Conservation (phyloP, 1,284 basidiomycete genomes). For the Schizopora paradoxa region DNA sequence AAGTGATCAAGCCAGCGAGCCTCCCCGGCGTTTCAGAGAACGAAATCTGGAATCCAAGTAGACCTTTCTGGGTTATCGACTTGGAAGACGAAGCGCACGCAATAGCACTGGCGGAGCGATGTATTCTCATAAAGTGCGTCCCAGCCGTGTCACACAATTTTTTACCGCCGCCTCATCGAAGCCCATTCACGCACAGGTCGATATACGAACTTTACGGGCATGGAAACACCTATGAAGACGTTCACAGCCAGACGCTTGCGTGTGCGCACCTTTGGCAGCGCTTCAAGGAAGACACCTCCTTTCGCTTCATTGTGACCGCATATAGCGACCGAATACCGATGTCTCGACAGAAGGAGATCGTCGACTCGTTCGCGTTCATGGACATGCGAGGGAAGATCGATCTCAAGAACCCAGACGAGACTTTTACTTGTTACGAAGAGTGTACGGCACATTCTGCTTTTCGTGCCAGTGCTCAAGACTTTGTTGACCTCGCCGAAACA, state of each 20-base stretch:
- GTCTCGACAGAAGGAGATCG: conserved; percentile 57
- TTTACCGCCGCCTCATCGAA: conserved; percentile 17
- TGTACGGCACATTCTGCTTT: conserved; percentile 55
- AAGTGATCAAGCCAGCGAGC: conserved; percentile 37
- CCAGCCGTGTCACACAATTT: conserved; percentile 3
- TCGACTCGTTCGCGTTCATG: conserved; percentile 87
- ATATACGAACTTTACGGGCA: conserved; percentile 74
- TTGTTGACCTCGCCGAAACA: conserved; percentile 35
- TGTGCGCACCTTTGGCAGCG: conserved; percentile 51
- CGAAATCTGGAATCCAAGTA: conserved; percentile 44
- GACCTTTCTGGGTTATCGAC: conserved; percentile 72
- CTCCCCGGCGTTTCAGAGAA: conserved; percentile 18
- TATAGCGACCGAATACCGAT: conserved; percentile 75
- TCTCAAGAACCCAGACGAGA: conserved; percentile 77
- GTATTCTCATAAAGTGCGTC: conserved; percentile 78
- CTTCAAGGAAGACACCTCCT: conserved; percentile 63
- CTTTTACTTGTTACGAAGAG: conserved; percentile 85
- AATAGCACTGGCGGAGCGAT: conserved; percentile 66
- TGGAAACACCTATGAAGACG: conserved; percentile 59
- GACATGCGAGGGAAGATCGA: conserved; percentile 77
- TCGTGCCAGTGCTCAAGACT: not conserved
- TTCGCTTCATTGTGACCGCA: conserved; percentile 76
- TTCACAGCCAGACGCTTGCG: conserved; percentile 56
- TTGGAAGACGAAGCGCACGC: conserved; percentile 74
- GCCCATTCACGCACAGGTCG: conserved; percentile 42